phyloP scores from a whole-genome alignment of 805 yeast species.

The Pichia thaimueangensis region DNA sequence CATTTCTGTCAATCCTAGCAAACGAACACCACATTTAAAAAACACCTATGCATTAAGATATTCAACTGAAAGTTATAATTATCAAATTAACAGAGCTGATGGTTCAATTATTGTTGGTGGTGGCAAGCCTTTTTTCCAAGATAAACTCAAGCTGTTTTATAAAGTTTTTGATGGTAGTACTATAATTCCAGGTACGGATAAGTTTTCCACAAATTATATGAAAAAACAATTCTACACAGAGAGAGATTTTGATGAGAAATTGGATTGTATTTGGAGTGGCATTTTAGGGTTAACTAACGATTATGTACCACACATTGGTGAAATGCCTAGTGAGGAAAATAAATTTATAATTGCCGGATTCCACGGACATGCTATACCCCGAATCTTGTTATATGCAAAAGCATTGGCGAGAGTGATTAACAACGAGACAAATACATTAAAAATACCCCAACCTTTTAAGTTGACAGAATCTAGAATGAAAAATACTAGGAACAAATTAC shows the following conservation, averaged over 20 bases:
- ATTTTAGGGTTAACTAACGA: conserved; percentile 41
- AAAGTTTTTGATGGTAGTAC: conserved; percentile 1
- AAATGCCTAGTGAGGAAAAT: conserved; percentile 25
- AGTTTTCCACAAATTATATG: neutral
- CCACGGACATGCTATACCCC: conserved; percentile 48
- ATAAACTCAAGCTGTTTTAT: neutral
- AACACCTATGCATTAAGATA: conserved; percentile 1
- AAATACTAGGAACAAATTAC: neutral
- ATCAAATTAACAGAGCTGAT: conserved; percentile 1
- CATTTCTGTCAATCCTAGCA: neutral
- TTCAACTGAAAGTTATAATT: neutral
- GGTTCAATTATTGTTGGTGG: conserved; percentile 2
- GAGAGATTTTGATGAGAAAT: conserved; percentile 24
- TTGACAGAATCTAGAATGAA: conserved; percentile 19
- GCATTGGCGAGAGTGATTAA: conserved; percentile 28
- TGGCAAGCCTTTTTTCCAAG: neutral
- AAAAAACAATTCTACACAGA: conserved; percentile 25
- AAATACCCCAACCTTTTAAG: conserved; percentile 21
- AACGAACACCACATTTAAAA: neutral
- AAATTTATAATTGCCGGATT: conserved; percentile 40
- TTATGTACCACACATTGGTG: conserved; percentile 38
- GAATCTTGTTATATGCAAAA: conserved; percentile 35
- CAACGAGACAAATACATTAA: conserved; percentile 2
- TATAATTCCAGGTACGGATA: neutral
- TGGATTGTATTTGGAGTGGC: conserved; percentile 37